phyloP scores from a whole-genome alignment of 306 rosid genomes.

The Prunus mira region DNA sequence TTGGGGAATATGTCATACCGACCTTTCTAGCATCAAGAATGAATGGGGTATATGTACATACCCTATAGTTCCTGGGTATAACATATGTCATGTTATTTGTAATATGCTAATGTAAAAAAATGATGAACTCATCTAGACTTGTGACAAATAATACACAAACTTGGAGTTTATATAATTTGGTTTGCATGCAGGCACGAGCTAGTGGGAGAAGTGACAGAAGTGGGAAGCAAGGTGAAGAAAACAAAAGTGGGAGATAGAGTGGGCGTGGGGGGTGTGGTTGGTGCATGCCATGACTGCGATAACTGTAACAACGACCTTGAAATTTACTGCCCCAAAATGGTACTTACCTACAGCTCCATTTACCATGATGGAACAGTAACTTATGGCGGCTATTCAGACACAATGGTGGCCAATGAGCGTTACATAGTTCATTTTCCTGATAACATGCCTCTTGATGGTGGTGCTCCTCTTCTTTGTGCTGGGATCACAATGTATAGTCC shows the following conservation, averaged over 20 bases:
- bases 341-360: constrained; percentile 15
- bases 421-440: constrained; percentile 46
- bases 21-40: constrained; percentile 16
- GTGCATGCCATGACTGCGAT: constrained; percentile 41
- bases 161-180: too few relatives aligned
- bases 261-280: constrained; percentile 52
- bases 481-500: constrained; percentile 60
- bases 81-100: too few relatives aligned
- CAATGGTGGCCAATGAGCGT: constrained; percentile 42
- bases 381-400: constrained; percentile 50
- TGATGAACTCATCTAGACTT: too few relatives aligned
- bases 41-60: neutral
- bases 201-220: constrained; percentile 52
- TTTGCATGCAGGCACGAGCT: constrained; percentile 37
- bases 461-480: constrained; percentile 56
- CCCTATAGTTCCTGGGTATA: too few relatives aligned
- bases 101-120: too few relatives aligned
- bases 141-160: too few relatives aligned
- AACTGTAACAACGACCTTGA: constrained; percentile 39
- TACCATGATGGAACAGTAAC: constrained; percentile 36
- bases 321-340: constrained; percentile 36
- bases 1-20: constrained; percentile 26
- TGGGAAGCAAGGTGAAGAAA: constrained; percentile 48
- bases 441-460: constrained; percentile 36
- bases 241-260: constrained; percentile 59